phyloP scores from a whole-genome alignment of 1,284 basidiomycete species.

The Pterulicium gracile region DNA sequence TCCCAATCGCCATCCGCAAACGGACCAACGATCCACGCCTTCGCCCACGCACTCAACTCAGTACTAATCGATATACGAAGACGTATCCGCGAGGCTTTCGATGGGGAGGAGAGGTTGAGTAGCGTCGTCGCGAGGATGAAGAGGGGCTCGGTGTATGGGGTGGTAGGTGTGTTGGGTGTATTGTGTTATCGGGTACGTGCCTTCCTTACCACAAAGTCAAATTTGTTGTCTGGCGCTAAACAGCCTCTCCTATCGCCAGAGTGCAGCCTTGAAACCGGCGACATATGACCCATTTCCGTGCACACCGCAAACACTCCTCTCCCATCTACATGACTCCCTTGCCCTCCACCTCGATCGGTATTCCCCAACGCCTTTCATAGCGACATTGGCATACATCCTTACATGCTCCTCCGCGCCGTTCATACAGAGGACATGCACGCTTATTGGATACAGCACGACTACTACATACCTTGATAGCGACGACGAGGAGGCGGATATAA shows the following conservation, averaged over 20 bases:
- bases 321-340: constrained; percentile 44
- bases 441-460: constrained; percentile 42
- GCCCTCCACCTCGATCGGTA: constrained; percentile 37
- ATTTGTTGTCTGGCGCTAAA: too few relatives aligned
- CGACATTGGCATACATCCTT: constrained; percentile 52
- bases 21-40: constrained; percentile 49
- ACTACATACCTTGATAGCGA: constrained; percentile 25
- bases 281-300: too few relatives aligned
- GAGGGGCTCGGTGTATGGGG: too few relatives aligned
- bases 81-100: too few relatives aligned
- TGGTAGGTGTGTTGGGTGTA: too few relatives aligned
- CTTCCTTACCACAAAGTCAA: too few relatives aligned
- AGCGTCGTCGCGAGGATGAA: too few relatives aligned
- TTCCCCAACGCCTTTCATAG: constrained; percentile 32
- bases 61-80: constrained; percentile 42
- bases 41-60: constrained; percentile 51
- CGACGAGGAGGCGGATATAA: constrained; percentile 27
- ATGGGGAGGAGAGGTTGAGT: too few relatives aligned
- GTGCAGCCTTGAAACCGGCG: too few relatives aligned
- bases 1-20: constrained; percentile 32
- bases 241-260: too few relatives aligned
- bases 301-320: too few relatives aligned
- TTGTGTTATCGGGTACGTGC: too few relatives aligned
- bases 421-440: constrained; percentile 38
- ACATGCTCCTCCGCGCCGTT: constrained; percentile 51